Conservation (phyloP, 1,284 basidiomycete genomes). For the Heterobasidion irregulare region DNA sequence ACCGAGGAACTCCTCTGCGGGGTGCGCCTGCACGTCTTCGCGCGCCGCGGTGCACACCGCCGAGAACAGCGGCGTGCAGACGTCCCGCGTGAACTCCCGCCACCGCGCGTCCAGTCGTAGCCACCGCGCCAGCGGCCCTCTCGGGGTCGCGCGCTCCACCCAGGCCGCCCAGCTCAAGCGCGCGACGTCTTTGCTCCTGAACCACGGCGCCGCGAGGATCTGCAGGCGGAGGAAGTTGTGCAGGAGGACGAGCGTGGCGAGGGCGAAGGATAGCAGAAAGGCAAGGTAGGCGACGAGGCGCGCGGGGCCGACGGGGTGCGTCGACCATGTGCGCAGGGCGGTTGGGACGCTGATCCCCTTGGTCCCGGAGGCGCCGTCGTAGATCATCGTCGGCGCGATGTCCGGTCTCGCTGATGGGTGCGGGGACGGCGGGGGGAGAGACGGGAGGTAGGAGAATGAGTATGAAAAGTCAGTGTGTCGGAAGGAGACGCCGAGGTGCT, state of each 20-base stretch:
- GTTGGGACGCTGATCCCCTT: constrained; percentile 45
- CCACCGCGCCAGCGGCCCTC: constrained; percentile 25
- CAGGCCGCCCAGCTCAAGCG: constrained; percentile 41
- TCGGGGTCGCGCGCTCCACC: constrained; percentile 33
- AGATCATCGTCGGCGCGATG: constrained; percentile 43
- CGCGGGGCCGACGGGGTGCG: not conserved
- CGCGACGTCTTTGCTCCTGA: constrained; percentile 23
- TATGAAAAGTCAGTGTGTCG: constrained; percentile 52
- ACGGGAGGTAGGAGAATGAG: constrained; percentile 50
- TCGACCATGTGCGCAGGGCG: constrained; percentile 9
- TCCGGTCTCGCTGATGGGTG: constrained; percentile 15
- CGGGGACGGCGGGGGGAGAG: constrained; percentile 11
- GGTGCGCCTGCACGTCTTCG: constrained; percentile 42
- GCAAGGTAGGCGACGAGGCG: not conserved
- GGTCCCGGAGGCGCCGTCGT: constrained; percentile 56
- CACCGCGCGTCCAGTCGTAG: constrained; percentile 40
- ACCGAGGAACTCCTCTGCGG: constrained; percentile 58
- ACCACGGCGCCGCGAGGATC: constrained; percentile 38
- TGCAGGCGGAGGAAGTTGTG: constrained; percentile 42
- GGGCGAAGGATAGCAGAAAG: constrained; percentile 24
- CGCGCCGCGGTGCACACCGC: constrained; percentile 58
- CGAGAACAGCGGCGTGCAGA: constrained; percentile 63
- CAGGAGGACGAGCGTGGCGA: constrained; percentile 34
- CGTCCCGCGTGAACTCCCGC: constrained; percentile 40
- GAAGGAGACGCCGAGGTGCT: constrained; percentile 43